Base-by-base conservation (phyloP, 2,329 filamentous ascomycete genomes). In the Clarireedia paspali region DNA sequence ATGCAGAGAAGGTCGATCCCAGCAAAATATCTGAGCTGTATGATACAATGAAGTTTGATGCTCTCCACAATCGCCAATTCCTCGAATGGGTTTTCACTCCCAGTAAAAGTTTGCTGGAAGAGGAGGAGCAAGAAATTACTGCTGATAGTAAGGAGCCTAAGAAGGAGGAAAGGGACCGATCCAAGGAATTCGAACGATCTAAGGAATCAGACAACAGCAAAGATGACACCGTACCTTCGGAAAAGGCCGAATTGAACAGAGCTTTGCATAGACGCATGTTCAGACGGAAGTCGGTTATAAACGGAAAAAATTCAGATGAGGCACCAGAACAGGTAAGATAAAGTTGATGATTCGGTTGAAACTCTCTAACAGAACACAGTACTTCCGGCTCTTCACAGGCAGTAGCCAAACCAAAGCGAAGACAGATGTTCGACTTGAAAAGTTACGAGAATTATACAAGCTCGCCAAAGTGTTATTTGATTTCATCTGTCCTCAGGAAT, bases 21-120 rank as follows among this genome's bases (percentile, higher is more conserved):
- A 96, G 91, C 77, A 99, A 99, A 75, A 92, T 99, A 60, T 96
- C 91, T 5, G 94, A 99, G 74, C 80, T 99, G 2, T 99, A 99
- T 70, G 94, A 99, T 71, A 97, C 92, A 20, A 97, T 99, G 94
- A 99, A 99, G 72, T 99, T 97, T 62, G 94, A 99, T 70, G 94
- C 94, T 1, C 78, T 99, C 14, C 95, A 99, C 72, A 99, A 99
- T 68, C 85, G 94, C 2, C 89, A 91, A 60, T 99, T 99, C 67
- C 76, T 99, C 4, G 94, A 99, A 71, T 97, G 94, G 89, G 87
- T 96, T 0, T 99, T 99, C 65, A 95, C 91, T 15, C 94, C 94
- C 1, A 85, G 89, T 36, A 85, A 83, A 65, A 79, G 78, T 57
- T 89, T 95, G 73, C 75, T 92, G 10, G 87, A 88, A 53, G 88